phyloP scores from a whole-genome alignment of 345 rosid species.

The Hypericum androsaemum region DNA sequence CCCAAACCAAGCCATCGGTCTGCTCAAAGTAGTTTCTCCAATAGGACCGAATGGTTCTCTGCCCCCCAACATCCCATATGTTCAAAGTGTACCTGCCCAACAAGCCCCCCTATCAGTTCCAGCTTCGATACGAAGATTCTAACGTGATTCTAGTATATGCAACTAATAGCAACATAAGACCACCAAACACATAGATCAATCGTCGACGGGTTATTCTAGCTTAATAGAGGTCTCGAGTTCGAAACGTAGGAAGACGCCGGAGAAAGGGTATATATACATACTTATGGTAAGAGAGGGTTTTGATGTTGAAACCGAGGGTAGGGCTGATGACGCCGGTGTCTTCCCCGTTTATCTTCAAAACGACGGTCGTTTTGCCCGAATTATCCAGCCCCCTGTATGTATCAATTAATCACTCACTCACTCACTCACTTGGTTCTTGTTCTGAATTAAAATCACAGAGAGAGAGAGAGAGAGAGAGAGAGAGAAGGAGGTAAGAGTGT shows the following conservation, averaged over 20 bases:
- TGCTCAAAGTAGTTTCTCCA: constrained; percentile 98
- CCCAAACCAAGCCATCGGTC: constrained; percentile 97
- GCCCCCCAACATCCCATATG: constrained; percentile 97
- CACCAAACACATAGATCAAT: no score
- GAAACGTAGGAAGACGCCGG: no score
- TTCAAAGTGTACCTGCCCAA: constrained; percentile 55
- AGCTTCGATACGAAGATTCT: not conserved
- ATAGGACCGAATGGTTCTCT: constrained; percentile 79
- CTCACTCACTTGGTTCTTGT: not conserved
- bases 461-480: not conserved
- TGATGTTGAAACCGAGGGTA: constrained; percentile 90
- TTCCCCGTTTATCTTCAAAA: constrained; percentile 87
- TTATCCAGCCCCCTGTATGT: constrained; percentile 74
- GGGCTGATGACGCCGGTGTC: constrained; percentile 86
- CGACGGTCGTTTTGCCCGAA: constrained; percentile 91
- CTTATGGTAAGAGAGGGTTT: constrained; percentile 70
- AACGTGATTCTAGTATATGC: no score
- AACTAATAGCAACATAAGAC: no score
- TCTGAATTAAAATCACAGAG: not conserved
- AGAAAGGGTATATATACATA: constrained; percentile 10
- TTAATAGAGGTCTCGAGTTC: no score
- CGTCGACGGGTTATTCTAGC: no score
- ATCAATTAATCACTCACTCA: not conserved
- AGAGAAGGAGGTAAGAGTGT: not conserved
- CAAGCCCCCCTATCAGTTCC: not conserved